Evolutionary conservation across 2,329 filamentous ascomycete genomes (phyloP).

Genomic region (Plenodomus biglobosus): DNA sequence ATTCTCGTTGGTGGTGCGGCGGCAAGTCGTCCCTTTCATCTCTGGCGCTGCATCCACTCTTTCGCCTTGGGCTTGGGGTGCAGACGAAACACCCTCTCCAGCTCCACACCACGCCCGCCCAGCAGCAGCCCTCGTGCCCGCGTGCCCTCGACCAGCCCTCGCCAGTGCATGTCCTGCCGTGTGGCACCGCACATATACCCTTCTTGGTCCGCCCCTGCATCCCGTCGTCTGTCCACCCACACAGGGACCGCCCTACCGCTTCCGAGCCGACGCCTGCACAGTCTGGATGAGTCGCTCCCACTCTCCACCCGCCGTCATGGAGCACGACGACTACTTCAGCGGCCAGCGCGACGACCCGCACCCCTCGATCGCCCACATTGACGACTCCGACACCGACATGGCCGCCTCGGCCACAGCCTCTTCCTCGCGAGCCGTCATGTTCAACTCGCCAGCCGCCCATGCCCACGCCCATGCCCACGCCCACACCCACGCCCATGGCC

Average conservation of each 20-base stretch:
- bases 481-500: conserved; percentile 17
- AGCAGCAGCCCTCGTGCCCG: conserved; percentile 4
- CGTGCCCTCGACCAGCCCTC: not conserved
- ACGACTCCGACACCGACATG: conserved; percentile 43
- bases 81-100: conserved; percentile 14
- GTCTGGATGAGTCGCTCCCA: conserved; percentile 8
- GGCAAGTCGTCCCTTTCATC: conserved; percentile 2
- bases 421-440: conserved; percentile 38
- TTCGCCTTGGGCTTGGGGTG: conserved; percentile 3
- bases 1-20: conserved; percentile 1
- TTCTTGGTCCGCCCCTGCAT: not conserved
- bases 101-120: not conserved
- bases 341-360: conserved; percentile 23
- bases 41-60: conserved; percentile 2
- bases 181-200: not conserved
- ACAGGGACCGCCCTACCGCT: conserved; percentile 7
- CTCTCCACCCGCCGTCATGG: conserved; percentile 27
- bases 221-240: conserved; percentile 2
- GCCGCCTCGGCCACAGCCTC: conserved; percentile 36
- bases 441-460: conserved; percentile 40
- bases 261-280: conserved; percentile 8
- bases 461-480: conserved; percentile 14
- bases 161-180: conserved; percentile 8
- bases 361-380: conserved; percentile 22
- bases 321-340: conserved; percentile 39